A percentile compares a stretch with the other conserved stretches of the same genome.
Evolutionary conservation across 2,329 filamentous ascomycete genomes (phyloP).

Genomic region (Fusarium sp.): DNA sequence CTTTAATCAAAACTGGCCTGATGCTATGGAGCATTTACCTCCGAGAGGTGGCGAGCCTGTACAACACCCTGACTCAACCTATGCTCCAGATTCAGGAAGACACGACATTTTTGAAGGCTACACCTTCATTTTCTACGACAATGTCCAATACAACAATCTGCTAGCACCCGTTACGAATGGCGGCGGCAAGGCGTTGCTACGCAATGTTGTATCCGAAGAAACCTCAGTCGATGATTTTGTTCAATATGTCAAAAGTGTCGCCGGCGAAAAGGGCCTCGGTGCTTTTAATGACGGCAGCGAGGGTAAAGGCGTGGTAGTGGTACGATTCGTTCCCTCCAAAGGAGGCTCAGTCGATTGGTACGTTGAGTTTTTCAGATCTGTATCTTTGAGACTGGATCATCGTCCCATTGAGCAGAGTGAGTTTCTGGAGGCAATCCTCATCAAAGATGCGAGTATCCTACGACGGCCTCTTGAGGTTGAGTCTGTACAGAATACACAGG

Average conservation of each 20-base stretch:
- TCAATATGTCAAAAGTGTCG: slow-evolving; percentile 77
- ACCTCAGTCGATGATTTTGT: slow-evolving; percentile 82
- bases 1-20: slow-evolving; percentile 83
- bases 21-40: slow-evolving; percentile 77
- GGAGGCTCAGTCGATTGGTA: slow-evolving; percentile 72
- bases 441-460: slow-evolving; percentile 78
- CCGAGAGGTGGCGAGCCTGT: slow-evolving; percentile 80
- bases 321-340: slow-evolving; percentile 74
- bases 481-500: slow-evolving; percentile 40
- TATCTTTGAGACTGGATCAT: slow-evolving; percentile 80
- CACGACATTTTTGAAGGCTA: slow-evolving; percentile 84
- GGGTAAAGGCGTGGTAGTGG: slow-evolving; percentile 80
- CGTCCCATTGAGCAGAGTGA: slow-evolving; percentile 89
- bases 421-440: slow-evolving; percentile 89
- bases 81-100: slow-evolving; percentile 75
- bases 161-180: slow-evolving; percentile 80
- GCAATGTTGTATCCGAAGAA: slow-evolving; percentile 67
- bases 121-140: slow-evolving; percentile 87
- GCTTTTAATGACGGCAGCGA: slow-evolving; percentile 72
- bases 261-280: slow-evolving; percentile 77
- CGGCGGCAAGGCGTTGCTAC: slow-evolving; percentile 82
- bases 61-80: slow-evolving; percentile 73
- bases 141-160: slow-evolving; percentile 79
- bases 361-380: slow-evolving; percentile 72
- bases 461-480: slow-evolving; percentile 73